phyloP scores from a whole-genome alignment of 495 filamentous ascomycete genomes.

The Tuber brumale region DNA sequence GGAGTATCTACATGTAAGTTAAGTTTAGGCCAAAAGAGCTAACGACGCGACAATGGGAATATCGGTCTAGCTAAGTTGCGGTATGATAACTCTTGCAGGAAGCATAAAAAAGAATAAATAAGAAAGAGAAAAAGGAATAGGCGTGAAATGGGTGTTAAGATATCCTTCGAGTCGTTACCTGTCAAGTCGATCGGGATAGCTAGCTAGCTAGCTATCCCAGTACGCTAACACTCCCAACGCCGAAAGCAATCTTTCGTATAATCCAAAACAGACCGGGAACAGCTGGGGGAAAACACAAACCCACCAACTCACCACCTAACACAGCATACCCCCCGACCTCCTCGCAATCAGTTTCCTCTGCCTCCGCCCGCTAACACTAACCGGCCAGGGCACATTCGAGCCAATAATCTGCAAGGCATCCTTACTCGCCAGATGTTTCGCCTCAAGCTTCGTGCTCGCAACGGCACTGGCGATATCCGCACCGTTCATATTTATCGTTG shows the following conservation, averaged over 20 bases:
- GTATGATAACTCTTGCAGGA: not conserved
- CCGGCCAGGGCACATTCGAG: constrained; percentile 5
- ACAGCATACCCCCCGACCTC: constrained; percentile 2
- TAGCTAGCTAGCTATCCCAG: not conserved
- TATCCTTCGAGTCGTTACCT: not conserved
- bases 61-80: not conserved
- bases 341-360: constrained; percentile 21
- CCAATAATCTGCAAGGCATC: constrained; percentile 28
- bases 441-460: constrained; percentile 36
- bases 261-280: not conserved
- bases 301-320: not conserved
- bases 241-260: not conserved
- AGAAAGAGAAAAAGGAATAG: not conserved
- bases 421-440: constrained; percentile 34
- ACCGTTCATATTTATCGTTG: constrained; percentile 27
- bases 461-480: constrained; percentile 22
- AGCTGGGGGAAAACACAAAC: not conserved
- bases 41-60: not conserved
- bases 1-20: not conserved
- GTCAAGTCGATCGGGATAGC: not conserved
- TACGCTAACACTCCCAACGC: not conserved
- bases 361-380: constrained; percentile 6
- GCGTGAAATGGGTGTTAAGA: not conserved
- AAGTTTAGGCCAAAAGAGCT: not conserved
- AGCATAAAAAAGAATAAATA: not conserved